Evolutionary conservation across 139 green algal species (phyloP), one percentile per base, ranked within the genome.

Genomic region (Pycnococcus provasolii): DNA sequence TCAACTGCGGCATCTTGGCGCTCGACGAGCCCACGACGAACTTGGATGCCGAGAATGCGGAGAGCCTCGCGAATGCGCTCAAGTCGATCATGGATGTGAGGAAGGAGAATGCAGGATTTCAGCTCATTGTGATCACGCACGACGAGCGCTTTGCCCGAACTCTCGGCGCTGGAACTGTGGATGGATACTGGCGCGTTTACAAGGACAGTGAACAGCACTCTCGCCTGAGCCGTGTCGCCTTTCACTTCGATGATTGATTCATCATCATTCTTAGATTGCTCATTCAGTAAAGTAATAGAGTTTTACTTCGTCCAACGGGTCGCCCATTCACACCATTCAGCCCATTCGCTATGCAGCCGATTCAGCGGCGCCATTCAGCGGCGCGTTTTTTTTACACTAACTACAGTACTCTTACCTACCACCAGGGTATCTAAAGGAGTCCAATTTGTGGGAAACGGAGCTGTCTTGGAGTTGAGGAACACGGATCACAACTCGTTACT

Each of bases 21-120:
- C 78, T 99, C 62, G 93, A 99, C 72, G 93, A 99, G 79, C 93
- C 93, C 0, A 99, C 93, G 42, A 99, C 93, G 45, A 99, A 99
- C 80, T 81, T 99, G 68, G 93, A 99, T 66, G 79, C 77, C 4
- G 85, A 80, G 8, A 94, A 94, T 68, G 69, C 80, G 1, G 83
- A 82, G 41, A 84, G 71, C 58, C 75, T 96, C 64, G 91, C 91
- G 0, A 81, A 88, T 46, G 85, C 89, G 42, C 80, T 81, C 5
- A 60, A 51, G 42, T 67, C 69, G 3, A 80, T 94, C 59, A 96
- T 97, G 82, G 65, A 88, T 15, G 67, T 81, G 2, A 73, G 94
- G 3, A 26, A 65, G 4, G 84, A 78, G 4, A 88, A 96, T 76
- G 84, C 93, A 55, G 96, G 96, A 77, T 98, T 99, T 80, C 93